Evolutionary conservation across 371 early-diverging fungal species (phyloP).

Genomic region (Lichtheimia corymbifera): DNA sequence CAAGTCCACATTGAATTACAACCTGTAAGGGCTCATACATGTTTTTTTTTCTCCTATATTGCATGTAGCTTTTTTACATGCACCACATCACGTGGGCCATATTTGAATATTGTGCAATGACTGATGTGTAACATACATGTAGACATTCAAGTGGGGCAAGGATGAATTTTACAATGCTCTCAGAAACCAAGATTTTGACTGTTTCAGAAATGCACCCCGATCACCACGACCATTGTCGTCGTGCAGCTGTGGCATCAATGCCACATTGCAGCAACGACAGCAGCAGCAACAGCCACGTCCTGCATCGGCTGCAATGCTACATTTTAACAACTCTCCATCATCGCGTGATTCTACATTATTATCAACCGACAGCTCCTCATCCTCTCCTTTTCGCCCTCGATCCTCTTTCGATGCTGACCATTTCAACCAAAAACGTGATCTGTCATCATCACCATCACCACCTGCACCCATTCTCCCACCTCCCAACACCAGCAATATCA

Average conservation of each 20-base stretch:
- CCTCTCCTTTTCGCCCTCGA: neutral
- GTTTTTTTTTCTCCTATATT: constrained; percentile 3
- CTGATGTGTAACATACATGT: too few relatives aligned
- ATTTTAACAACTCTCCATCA: neutral
- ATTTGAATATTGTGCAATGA: neutral
- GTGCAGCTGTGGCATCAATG: constrained; percentile 27
- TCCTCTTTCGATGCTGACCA: neutral
- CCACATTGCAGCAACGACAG: constrained; percentile 3
- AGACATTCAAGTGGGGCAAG: constrained; percentile 45
- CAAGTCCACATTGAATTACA: constrained; percentile 39
- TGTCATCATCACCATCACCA: constrained; percentile 16
- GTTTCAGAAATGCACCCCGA: constrained; percentile 22
- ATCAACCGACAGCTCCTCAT: constrained; percentile 4
- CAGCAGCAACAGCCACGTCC: neutral
- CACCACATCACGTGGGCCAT: constrained; percentile 4
- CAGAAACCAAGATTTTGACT: constrained; percentile 31
- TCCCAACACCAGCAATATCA: constrained; percentile 14
- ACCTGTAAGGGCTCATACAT: constrained; percentile 28
- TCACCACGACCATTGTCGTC: constrained; percentile 25
- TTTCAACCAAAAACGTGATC: neutral
- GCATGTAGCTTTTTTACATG: neutral
- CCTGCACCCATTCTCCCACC: constrained; percentile 21
- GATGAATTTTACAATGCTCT: constrained; percentile 46
- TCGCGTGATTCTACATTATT: constrained; percentile 6
- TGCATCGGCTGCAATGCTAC: constrained; percentile 4